Percentiles rank a stretch among this genome's conserved stretches.
Conservation (phyloP, 345 rosid species). For the Ailanthus altissimus region DNA sequence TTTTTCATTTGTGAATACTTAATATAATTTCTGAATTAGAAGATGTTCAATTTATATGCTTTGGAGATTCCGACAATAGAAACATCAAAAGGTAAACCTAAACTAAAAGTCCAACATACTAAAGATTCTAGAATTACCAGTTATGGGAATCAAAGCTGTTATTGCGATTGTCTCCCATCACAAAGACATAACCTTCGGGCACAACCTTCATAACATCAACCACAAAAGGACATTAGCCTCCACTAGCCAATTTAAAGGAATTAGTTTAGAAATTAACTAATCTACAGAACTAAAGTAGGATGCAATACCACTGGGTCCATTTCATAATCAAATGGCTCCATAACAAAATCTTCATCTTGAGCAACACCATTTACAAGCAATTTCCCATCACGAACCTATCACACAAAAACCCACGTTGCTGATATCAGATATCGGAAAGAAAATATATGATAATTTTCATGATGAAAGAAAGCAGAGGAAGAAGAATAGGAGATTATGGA, state of each 20-base stretch:
- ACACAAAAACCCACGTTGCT: slow-evolving; percentile 14
- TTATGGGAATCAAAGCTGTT: slow-evolving; percentile 87
- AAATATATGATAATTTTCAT: background rate
- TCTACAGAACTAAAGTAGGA: background rate
- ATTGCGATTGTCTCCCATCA: slow-evolving; percentile 93
- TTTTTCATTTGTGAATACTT: background rate
- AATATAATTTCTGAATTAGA: background rate
- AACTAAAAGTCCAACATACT: background rate
- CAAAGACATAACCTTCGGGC: slow-evolving; percentile 84
- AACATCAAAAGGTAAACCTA: background rate
- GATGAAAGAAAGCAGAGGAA: background rate
- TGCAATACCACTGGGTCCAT: slow-evolving; percentile 67
- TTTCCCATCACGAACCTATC: slow-evolving; percentile 69
- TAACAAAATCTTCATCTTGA: slow-evolving; percentile 65
- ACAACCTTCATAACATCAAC: slow-evolving; percentile 52
- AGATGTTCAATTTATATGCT: background rate
- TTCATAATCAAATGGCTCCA: slow-evolving; percentile 73
- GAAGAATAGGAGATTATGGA: slow-evolving; percentile 10
- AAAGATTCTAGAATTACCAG: slow-evolving; percentile 56
- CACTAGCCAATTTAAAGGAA: background rate
- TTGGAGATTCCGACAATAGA: background rate
- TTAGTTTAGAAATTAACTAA: background rate
- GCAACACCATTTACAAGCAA: slow-evolving; percentile 64
- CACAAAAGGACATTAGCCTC: background rate
- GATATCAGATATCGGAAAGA: background rate